Base-by-base conservation (phyloP, 805 yeast species). In the Wickerhamomyces alni region DNA sequence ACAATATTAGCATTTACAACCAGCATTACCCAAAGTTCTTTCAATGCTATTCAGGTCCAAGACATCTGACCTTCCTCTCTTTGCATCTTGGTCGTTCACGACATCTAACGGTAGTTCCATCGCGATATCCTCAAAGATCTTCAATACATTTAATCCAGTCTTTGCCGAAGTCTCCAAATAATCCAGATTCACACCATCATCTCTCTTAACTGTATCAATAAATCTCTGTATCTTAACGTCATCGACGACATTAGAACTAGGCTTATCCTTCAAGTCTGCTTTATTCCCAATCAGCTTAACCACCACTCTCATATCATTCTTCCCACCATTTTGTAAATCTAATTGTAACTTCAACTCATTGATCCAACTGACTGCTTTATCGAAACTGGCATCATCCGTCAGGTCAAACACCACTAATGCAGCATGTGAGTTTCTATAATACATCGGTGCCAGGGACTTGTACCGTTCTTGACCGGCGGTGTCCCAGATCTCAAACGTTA, bases 401-500 rank as follows among this genome's bases (percentile, higher is more conserved):
- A 89, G 59, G 57, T 93, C 98, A 57, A 83, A 91, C 17, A 94
- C 95, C 0, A 93, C 83, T 18, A 93, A 69, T 0, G 98, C 98
- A 22, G 82, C 75, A 54, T 84, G 78, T 2, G 93, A 82, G 51
- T 85, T 83, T 39, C 94, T 65, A 55, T 85, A 84, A 57, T 85
- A 84, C 81, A 85, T 80, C 15, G 94, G 93, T 0, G 93, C 88
- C 45, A 84, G 62, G 16, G 87, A 80, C 54, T 82, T 85, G 66
- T 85, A 85, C 36, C 94, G 68, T 57, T 84, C 94, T 58, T 84
- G 99, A 19, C 99, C 99, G 0, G 99, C 99, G 12, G 99, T 91
- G 58, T 91, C 99, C 72, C 77, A 72, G 27, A 72, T 72, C 46
- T 72, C 77, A 38, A 61, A 80, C 58, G 57, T 66, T 42, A 61